A percentile compares a stretch with the other conserved stretches of the same genome.
phyloP scores from a whole-genome alignment of 306 rosid genomes.

The Trichosanthes cucumerina region DNA sequence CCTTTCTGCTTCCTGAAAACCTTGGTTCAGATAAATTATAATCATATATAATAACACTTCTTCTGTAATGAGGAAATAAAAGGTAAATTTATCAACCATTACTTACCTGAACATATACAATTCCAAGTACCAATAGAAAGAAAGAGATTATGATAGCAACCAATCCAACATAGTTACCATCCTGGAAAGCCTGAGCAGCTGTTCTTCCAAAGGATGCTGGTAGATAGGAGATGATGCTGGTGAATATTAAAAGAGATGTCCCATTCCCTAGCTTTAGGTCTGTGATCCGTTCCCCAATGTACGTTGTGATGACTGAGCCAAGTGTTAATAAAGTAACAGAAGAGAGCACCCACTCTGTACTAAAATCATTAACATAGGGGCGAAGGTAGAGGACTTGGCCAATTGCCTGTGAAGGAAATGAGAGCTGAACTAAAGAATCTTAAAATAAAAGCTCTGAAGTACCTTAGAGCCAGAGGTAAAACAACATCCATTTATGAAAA shows the following conservation, averaged over 20 bases:
- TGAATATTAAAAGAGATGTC: slow-evolving; percentile 91
- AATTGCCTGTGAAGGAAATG: slow-evolving; percentile 53
- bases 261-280: slow-evolving; percentile 96
- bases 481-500: neutral
- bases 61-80: slow-evolving; percentile 7
- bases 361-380: slow-evolving; percentile 83
- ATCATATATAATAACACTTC: slow-evolving; percentile 8
- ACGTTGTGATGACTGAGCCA: slow-evolving; percentile 76
- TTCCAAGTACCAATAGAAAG: slow-evolving; percentile 76
- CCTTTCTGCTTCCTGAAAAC: slow-evolving; percentile 94
- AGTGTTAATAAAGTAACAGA: slow-evolving; percentile 77
- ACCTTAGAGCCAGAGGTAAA: neutral
- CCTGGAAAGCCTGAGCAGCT: slow-evolving; percentile 56
- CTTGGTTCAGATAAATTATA: slow-evolving; percentile 26
- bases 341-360: slow-evolving; percentile 65
- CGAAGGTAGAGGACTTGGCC: slow-evolving; percentile 94
- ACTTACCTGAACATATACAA: slow-evolving; percentile 93
- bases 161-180: slow-evolving; percentile 82
- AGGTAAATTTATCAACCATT: slow-evolving; percentile 16
- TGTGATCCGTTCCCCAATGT: slow-evolving; percentile 76
- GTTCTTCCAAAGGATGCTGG: slow-evolving; percentile 97
- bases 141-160: slow-evolving; percentile 57
- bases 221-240: slow-evolving; percentile 91
- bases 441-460: neutral
- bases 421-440: slow-evolving; percentile 1